Base-by-base conservation (phyloP, 768 basidiomycete genomes). In the Lactifluus subvellereus region DNA sequence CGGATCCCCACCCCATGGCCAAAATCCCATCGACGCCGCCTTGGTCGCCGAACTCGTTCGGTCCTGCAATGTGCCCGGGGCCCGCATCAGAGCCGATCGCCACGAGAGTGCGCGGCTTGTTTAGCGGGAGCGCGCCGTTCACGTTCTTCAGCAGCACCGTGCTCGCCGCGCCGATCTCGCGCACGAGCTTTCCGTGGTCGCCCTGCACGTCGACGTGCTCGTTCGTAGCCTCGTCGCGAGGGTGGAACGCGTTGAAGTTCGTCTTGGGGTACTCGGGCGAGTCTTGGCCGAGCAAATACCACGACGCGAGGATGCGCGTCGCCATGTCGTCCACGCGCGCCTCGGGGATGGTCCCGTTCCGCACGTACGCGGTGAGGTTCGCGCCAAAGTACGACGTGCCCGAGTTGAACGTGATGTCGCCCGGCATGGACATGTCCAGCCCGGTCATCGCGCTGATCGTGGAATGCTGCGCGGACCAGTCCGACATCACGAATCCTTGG, bases 1-100 rank as follows among this genome's bases (percentile, higher is more conserved):
- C 92, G 54, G 87, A 89, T 42, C 92, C 94, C 94, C 94, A 97
- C 14, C 93, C 93, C 87, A 94, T 88, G 8, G 91, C 92, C 22
- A 97, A 79, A 18, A 88, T 79, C 11, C 92, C 92, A 54, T 77
- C 74, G 45, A 71, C 71, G 33, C 77, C 74, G 38, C 72, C 73
- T 20, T 73, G 75, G 61, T 82, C 82, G 3, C 66, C 38, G 63
- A 73, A 82, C 6, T 74, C 79, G 69, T 84, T 84, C 1, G 83
- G 80, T 4, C 83, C 83, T 6, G 69, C 66, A 6, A 67, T 16
- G 22, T 32, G 59, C 30, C 74, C 71, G 0, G 82, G 80, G 8
- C 76, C 81, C 6, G 81, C 76, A 67, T 84, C 83, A 33, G 75
- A 77, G 68, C 88, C 89, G 57, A 87, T 77, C 52, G 90, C 67